Evolutionary conservation across 192 early-diverging fungal species (phyloP).

Genomic region (Mortierella antarctica): DNA sequence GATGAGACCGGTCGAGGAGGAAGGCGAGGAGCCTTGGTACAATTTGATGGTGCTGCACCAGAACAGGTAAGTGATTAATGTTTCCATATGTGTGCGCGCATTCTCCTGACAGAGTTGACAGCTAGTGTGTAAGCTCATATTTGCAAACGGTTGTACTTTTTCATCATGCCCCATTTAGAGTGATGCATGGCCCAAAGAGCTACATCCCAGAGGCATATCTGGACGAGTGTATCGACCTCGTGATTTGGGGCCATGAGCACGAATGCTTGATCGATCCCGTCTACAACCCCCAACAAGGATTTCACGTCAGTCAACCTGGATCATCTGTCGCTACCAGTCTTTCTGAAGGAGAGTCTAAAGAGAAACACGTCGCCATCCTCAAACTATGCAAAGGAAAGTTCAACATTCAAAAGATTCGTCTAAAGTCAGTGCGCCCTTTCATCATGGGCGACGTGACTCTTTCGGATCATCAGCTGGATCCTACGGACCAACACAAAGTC

Average conservation of each 20-base stretch:
- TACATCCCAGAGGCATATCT: slow-evolving; percentile 92
- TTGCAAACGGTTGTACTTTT: background rate
- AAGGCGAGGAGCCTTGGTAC: slow-evolving; percentile 79
- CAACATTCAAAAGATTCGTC: slow-evolving; percentile 76
- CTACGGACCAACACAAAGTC: slow-evolving; percentile 64
- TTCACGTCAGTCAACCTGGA: slow-evolving; percentile 91
- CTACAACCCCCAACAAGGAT: slow-evolving; percentile 69
- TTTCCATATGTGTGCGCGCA: background rate
- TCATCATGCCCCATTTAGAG: slow-evolving; percentile 45
- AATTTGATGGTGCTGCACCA: slow-evolving; percentile 94
- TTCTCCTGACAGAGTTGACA: background rate
- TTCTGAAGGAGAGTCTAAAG: slow-evolving; percentile 80
- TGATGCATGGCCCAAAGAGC: slow-evolving; percentile 81
- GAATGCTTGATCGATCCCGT: slow-evolving; percentile 88
- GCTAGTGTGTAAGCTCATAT: background rate
- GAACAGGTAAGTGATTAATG: slow-evolving; percentile 67
- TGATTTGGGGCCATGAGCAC: slow-evolving; percentile 98
- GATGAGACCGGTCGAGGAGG: slow-evolving; percentile 72
- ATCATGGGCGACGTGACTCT: slow-evolving; percentile 79
- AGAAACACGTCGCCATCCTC: slow-evolving; percentile 63
- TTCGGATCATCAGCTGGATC: slow-evolving; percentile 56
- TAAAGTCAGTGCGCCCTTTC: slow-evolving; percentile 90
- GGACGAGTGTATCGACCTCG: slow-evolving; percentile 81
- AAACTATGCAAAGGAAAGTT: slow-evolving; percentile 76
- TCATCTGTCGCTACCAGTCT: slow-evolving; percentile 93